Conservation (phyloP, 345 rosid genomes). For the Salix exigua region DNA sequence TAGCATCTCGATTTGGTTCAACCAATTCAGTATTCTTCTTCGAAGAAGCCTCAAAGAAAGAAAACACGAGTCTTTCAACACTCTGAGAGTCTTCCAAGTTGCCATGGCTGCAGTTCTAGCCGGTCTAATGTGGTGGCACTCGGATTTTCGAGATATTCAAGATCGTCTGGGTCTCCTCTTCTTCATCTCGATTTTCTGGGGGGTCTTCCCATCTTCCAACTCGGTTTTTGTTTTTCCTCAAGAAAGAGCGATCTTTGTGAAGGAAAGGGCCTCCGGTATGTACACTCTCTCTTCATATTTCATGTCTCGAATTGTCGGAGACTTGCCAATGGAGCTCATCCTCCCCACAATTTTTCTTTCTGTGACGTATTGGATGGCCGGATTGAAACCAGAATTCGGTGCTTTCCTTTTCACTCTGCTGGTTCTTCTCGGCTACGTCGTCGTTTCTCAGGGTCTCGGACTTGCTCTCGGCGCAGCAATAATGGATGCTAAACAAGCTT, state of each 20-base stretch:
- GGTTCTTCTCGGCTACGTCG: conserved; percentile 67
- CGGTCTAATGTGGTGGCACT: conserved; percentile 95
- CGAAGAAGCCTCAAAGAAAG: conserved; percentile 84
- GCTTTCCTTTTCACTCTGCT: conserved; percentile 54
- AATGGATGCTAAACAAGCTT: conserved; percentile 91
- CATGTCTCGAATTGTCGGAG: conserved; percentile 82
- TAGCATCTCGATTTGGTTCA: conserved; percentile 52
- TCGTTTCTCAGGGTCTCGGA: conserved; percentile 84
- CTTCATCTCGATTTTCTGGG: conserved; percentile 89
- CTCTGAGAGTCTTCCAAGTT: conserved; percentile 76
- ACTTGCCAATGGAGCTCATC: conserved; percentile 84
- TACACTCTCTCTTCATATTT: conserved; percentile 83
- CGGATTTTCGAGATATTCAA: conserved; percentile 58
- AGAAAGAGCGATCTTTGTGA: conserved; percentile 66
- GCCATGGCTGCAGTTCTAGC: conserved; percentile 57
- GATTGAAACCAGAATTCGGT: conserved; percentile 46
- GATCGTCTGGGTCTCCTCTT: conserved; percentile 87
- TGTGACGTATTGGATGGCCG: conserved; percentile 79
- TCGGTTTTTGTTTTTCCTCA: conserved; percentile 87
- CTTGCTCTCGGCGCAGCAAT: conserved; percentile 77
- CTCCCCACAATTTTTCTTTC: conserved; percentile 70
- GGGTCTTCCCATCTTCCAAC: conserved; percentile 83
- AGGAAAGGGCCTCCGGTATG: conserved; percentile 89
- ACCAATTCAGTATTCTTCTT: conserved; percentile 69
- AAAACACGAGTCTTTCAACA: conserved; percentile 69